Evolutionary conservation across 306 rosid genomes (phyloP).

Genomic region (Cucurbita argyrosperma): DNA sequence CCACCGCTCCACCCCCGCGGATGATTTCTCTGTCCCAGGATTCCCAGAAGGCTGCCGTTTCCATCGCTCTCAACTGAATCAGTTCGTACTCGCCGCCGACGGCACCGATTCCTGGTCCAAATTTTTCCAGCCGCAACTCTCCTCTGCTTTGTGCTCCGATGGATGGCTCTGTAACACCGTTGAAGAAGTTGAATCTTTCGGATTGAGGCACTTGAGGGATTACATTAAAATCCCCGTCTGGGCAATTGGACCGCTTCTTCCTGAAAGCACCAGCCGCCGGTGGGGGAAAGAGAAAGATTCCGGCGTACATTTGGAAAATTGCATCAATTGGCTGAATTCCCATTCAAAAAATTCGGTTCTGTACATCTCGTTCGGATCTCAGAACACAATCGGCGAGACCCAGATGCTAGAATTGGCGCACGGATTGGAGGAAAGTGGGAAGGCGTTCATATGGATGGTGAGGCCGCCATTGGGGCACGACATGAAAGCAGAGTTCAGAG

Average conservation of each 20-base stretch:
- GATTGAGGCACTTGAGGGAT: conserved; percentile 33
- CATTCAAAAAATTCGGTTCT: conserved; percentile 32
- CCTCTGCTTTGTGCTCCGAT: conserved; percentile 18
- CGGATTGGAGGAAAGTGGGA: conserved; percentile 48
- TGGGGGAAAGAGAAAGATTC: conserved; percentile 37
- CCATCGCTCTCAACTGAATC: conserved; percentile 34
- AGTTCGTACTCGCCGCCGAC: conserved; percentile 27
- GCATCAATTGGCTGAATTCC: conserved; percentile 39
- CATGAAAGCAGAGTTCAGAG: conserved; percentile 26
- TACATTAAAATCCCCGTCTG: conserved; percentile 25
- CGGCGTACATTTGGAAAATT: conserved; percentile 29
- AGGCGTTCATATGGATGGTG: conserved; percentile 50
- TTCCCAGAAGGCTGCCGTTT: conserved; percentile 39
- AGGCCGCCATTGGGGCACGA: conserved; percentile 63
- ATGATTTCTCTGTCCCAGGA: conserved; percentile 40
- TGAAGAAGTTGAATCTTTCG: conserved; percentile 46
- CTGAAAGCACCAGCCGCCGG: not conserved
- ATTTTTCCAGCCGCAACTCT: conserved; percentile 26
- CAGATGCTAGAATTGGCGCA: conserved; percentile 61
- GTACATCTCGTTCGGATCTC: conserved; percentile 75
- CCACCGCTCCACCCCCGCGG: conserved; percentile 23
- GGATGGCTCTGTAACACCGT: conserved; percentile 63
- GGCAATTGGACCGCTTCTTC: conserved; percentile 47
- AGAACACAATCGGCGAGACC: conserved; percentile 40
- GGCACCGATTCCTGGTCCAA: conserved; percentile 45